phyloP scores from a whole-genome alignment of 768 basidiomycete genomes.

The Collybia mongolica region DNA sequence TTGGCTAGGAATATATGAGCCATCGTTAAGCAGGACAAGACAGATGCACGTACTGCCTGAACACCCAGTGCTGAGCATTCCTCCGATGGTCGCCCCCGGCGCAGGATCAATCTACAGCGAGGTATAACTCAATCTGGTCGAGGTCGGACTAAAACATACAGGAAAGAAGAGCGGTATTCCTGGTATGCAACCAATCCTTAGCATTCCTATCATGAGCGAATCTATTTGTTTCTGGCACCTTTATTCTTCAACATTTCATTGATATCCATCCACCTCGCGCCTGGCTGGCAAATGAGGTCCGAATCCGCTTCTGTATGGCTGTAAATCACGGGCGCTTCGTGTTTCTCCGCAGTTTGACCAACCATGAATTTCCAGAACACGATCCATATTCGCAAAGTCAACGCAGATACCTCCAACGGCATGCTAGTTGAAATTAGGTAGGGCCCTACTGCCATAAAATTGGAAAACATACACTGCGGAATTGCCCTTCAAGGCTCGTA shows the following conservation, averaged over 20 bases:
- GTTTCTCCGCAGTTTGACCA: constrained; percentile 10
- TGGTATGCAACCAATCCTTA: constrained; percentile 15
- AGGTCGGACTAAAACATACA: constrained; percentile 28
- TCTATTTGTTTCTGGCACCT: constrained; percentile 29
- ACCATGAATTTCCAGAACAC: constrained; percentile 76
- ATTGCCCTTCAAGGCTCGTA: constrained; percentile 81
- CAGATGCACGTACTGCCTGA: constrained; percentile 59
- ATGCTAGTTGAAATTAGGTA: constrained; percentile 23
- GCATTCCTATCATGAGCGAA: not conserved
- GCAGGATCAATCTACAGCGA: constrained; percentile 67
- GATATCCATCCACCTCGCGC: constrained; percentile 68
- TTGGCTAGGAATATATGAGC: constrained; percentile 45
- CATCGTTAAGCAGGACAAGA: not conserved
- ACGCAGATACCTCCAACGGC: constrained; percentile 70
- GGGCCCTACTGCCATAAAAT: not conserved
- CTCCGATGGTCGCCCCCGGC: constrained; percentile 80
- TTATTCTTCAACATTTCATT: constrained; percentile 64
- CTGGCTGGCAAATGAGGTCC: constrained; percentile 75
- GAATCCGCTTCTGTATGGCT: constrained; percentile 55
- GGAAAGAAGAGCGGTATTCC: constrained; percentile 85
- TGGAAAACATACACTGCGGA: constrained; percentile 45
- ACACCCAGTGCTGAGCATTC: constrained; percentile 86
- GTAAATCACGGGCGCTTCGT: not conserved
- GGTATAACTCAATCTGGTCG: not conserved
- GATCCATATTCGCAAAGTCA: constrained; percentile 78